A percentile compares a stretch with the other conserved stretches of the same genome.
These are phyloP conservation scores for Coemansia sp. DNA, from an alignment of 192 early-diverging fungal genomes.

Conservation along the genomic window DNA sequence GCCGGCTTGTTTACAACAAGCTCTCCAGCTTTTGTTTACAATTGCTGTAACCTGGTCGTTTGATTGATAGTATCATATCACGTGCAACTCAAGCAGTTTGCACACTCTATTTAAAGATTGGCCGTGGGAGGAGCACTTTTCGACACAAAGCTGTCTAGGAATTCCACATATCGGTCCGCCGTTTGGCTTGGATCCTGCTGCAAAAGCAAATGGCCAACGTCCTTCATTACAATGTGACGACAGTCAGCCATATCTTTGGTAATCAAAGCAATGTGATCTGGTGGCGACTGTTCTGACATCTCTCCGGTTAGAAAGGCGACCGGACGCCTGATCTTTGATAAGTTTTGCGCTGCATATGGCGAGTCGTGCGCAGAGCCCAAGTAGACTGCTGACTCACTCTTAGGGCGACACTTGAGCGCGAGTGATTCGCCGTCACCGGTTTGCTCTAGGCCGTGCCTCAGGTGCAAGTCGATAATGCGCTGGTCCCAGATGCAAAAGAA, in stretches of 20 bases:
- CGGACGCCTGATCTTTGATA: conserved; percentile 29
- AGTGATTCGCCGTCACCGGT: neutral
- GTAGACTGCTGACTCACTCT: conserved; percentile 28
- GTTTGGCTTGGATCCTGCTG: conserved; percentile 23
- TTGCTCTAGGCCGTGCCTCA: conserved; percentile 25
- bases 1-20: no score
- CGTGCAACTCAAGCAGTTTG: no score
- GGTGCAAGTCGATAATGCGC: conserved; percentile 25
- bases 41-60: no score
- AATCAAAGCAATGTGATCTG: conserved; percentile 11
- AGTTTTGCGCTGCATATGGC: conserved; percentile 4
- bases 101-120: conserved; percentile 15
- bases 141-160: conserved; percentile 19
- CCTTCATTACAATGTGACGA: conserved; percentile 20
- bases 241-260: conserved; percentile 15
- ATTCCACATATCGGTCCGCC: conserved; percentile 10
- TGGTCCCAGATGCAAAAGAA: conserved; percentile 38
- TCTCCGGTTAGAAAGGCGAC: conserved; percentile 36
- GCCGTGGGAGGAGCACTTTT: neutral
- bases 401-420: conserved; percentile 40
- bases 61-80: no score
- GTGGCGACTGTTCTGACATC: conserved; percentile 11
- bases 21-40: no score
- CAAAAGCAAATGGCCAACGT: conserved; percentile 30
- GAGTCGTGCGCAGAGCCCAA: conserved; percentile 15